A percentile compares a stretch with the other conserved stretches of the same genome.
Evolutionary conservation across 2,329 filamentous ascomycete species (phyloP).

Genomic region (Cladosporium sp.): DNA sequence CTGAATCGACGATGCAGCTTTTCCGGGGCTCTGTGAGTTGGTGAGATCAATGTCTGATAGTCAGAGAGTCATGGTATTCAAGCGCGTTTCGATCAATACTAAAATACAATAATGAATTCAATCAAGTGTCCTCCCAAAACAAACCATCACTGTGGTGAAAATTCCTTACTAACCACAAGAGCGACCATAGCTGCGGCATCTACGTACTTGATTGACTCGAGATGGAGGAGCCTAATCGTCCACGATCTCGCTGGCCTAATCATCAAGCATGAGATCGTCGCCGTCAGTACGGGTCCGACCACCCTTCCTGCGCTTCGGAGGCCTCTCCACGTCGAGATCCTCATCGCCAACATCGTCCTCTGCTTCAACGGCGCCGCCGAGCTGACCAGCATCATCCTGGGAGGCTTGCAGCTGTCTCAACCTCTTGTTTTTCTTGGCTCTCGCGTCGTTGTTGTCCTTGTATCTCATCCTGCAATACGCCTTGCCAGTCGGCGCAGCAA

Average conservation of each 20-base stretch:
- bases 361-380: too few species aligned
- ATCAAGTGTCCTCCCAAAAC: too few species aligned
- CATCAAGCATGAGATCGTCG: not conserved
- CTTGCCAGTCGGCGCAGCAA: not conserved
- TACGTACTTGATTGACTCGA: too few species aligned
- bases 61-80: too few species aligned
- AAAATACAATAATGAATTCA: too few species aligned
- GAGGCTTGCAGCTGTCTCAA: not conserved
- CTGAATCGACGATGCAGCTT: too few species aligned
- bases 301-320: not conserved
- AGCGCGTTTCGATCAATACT: too few species aligned
- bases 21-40: too few species aligned
- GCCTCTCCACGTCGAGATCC: not conserved
- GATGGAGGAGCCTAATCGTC: not conserved
- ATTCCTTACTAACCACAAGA: too few species aligned
- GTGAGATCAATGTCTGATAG: too few species aligned
- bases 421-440: not conserved
- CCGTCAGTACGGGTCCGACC: not conserved
- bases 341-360: not conserved
- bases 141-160: too few species aligned
- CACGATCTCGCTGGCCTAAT: not conserved
- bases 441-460: slow-evolving; percentile 1
- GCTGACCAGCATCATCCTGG: not conserved
- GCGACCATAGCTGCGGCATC: too few species aligned
- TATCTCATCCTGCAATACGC: not conserved